phyloP scores from a whole-genome alignment of 805 yeast species.

The Osmozyma mogii region DNA sequence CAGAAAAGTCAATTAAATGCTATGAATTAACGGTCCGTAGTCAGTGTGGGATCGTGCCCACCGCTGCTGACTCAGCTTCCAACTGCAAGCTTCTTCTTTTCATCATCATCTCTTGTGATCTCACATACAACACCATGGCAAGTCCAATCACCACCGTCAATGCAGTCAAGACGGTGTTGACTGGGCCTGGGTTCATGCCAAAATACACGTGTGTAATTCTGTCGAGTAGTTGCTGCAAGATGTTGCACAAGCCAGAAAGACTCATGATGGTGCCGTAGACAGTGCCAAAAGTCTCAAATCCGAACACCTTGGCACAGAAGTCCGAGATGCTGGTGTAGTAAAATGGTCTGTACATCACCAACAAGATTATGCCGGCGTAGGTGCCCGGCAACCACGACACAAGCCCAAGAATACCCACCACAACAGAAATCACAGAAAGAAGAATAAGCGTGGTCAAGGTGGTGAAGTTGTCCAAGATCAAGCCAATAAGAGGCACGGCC shows the following conservation, averaged over 20 bases:
- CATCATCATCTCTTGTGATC: slow-evolving; percentile 31
- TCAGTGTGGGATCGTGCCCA: slow-evolving; percentile 36
- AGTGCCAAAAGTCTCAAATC: slow-evolving; percentile 85
- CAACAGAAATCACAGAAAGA: slow-evolving; percentile 45
- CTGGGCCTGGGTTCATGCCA: slow-evolving; percentile 71
- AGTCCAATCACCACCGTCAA: slow-evolving; percentile 48
- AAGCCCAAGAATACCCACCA: slow-evolving; percentile 68
- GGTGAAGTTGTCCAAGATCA: slow-evolving; percentile 64
- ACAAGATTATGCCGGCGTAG: slow-evolving; percentile 56
- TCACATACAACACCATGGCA: slow-evolving; percentile 36
- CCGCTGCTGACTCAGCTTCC: slow-evolving; percentile 58
- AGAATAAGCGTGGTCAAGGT: slow-evolving; percentile 50
- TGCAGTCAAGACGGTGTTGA: slow-evolving; percentile 49
- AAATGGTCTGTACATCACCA: slow-evolving; percentile 84
- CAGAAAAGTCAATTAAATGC: no score
- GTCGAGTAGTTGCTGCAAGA: slow-evolving; percentile 66
- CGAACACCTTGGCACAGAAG: slow-evolving; percentile 87
- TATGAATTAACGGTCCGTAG: no score
- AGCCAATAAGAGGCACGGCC: slow-evolving; percentile 82
- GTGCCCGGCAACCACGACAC: slow-evolving; percentile 50
- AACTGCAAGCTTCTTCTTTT: slow-evolving; percentile 46
- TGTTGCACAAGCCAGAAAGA: slow-evolving; percentile 72
- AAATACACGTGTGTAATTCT: slow-evolving; percentile 59
- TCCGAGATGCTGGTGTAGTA: slow-evolving; percentile 91
- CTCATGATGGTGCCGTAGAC: slow-evolving; percentile 84